Evolutionary conservation across 495 filamentous ascomycete genomes (phyloP).

Genomic region (Chaetomium cochliodes): DNA sequence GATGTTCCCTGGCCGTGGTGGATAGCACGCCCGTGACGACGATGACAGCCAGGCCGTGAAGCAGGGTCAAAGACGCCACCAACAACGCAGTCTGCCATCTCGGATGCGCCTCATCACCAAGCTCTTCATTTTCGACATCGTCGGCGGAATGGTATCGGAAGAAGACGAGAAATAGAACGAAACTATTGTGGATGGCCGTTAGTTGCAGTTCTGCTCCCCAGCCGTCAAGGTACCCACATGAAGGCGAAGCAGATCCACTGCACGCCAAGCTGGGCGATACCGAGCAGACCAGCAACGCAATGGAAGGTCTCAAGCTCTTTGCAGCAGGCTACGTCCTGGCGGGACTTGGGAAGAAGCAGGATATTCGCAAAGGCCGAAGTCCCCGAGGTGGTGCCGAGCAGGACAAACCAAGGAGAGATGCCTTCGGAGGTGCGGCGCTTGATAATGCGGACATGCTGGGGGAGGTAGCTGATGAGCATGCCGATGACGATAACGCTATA

Average conservation of each 20-base stretch:
- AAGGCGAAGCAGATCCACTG: conserved; percentile 90
- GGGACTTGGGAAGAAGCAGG: conserved; percentile 72
- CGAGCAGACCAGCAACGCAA: conserved; percentile 79
- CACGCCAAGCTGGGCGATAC: conserved; percentile 82
- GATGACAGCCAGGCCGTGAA: conserved; percentile 67
- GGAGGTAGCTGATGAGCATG: conserved; percentile 89
- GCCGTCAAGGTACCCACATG: conserved; percentile 61
- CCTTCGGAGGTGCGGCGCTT: conserved; percentile 84
- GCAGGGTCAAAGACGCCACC: conserved; percentile 65
- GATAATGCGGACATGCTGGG: conserved; percentile 91
- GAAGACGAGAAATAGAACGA: conserved; percentile 83
- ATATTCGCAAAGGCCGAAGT: conserved; percentile 91
- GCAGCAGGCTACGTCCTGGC: conserved; percentile 80
- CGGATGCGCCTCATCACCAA: conserved; percentile 46
- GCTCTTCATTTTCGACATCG: conserved; percentile 39
- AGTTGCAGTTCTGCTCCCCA: neutral
- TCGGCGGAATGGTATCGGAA: conserved; percentile 65
- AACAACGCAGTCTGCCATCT: conserved; percentile 72
- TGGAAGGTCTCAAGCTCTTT: conserved; percentile 73
- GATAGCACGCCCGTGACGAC: conserved; percentile 64
- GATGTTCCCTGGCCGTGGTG: conserved; percentile 53
- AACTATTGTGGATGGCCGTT: conserved; percentile 45
- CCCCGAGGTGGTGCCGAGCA: conserved; percentile 84
- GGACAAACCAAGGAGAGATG: conserved; percentile 89
- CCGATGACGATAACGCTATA: conserved; percentile 80